phyloP scores from a whole-genome alignment of 192 early-diverging fungal species.

The Linnemannia zychae region DNA sequence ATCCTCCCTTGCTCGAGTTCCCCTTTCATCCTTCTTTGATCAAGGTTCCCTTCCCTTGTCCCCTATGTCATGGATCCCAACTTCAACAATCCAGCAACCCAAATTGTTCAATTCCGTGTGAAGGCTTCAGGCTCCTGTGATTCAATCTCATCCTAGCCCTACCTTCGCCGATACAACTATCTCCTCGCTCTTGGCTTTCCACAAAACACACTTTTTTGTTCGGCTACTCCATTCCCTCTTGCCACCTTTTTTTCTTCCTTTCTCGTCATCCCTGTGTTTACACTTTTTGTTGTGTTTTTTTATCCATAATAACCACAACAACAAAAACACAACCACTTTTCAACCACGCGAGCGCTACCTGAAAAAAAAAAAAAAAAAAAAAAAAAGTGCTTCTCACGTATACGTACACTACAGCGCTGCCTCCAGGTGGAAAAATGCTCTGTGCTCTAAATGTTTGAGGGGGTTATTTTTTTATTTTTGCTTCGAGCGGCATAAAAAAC shows the following conservation, averaged over 20 bases:
- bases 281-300: not conserved
- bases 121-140: not conserved
- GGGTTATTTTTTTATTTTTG: not conserved
- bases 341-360: not conserved
- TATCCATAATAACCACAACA: not conserved
- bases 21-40: slow-evolving; percentile 4
- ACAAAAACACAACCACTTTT: not conserved
- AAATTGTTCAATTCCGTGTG: not conserved
- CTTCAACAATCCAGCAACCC: not conserved
- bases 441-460: not conserved
- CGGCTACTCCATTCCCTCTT: no score
- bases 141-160: not conserved
- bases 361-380: not conserved
- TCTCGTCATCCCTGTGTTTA: not conserved
- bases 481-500: not conserved
- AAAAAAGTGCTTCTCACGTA: not conserved
- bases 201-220: no score
- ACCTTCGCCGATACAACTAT: not conserved
- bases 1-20: not conserved
- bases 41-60: not conserved
- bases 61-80: not conserved
- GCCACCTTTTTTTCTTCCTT: not conserved
- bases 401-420: not conserved
- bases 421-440: not conserved
- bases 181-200: not conserved